Conservation (phyloP, 805 yeast genomes). For the Lachancea nothofagi region DNA sequence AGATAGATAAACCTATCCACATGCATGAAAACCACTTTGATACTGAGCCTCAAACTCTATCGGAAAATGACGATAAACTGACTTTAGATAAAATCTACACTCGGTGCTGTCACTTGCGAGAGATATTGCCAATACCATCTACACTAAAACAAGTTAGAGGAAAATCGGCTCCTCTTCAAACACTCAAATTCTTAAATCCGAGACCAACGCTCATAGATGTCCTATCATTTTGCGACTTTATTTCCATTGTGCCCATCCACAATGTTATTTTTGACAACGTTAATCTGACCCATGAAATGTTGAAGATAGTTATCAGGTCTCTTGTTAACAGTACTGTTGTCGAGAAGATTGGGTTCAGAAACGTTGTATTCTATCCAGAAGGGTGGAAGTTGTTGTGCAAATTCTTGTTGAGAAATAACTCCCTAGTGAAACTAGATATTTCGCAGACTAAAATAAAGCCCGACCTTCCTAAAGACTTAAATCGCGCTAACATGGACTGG, state of each 20-base stretch:
- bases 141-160: constrained; percentile 77
- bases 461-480: constrained; percentile 30
- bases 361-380: constrained; percentile 61
- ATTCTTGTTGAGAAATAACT: constrained; percentile 60
- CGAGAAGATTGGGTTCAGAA: constrained; percentile 70
- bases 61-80: constrained; percentile 26
- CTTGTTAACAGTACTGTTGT: constrained; percentile 59
- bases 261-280: constrained; percentile 78
- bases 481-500: constrained; percentile 84
- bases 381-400: constrained; percentile 81
- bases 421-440: constrained; percentile 55
- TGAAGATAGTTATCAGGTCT: constrained; percentile 65
- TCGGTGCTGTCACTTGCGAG: constrained; percentile 87
- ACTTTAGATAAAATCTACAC: constrained; percentile 69
- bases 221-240: constrained; percentile 81
- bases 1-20: constrained; percentile 70
- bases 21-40: constrained; percentile 51
- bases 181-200: constrained; percentile 75
- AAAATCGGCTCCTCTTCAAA: constrained; percentile 66
- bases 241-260: constrained; percentile 77
- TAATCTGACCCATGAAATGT: constrained; percentile 66
- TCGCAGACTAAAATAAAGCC: constrained; percentile 52
- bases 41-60: constrained; percentile 17
- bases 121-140: constrained; percentile 87
- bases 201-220: constrained; percentile 85